A percentile compares a stretch with the other conserved stretches of the same genome.
Conservation (phyloP, 2,329 filamentous ascomycete genomes). For the Fusarium pseudonygamai region DNA sequence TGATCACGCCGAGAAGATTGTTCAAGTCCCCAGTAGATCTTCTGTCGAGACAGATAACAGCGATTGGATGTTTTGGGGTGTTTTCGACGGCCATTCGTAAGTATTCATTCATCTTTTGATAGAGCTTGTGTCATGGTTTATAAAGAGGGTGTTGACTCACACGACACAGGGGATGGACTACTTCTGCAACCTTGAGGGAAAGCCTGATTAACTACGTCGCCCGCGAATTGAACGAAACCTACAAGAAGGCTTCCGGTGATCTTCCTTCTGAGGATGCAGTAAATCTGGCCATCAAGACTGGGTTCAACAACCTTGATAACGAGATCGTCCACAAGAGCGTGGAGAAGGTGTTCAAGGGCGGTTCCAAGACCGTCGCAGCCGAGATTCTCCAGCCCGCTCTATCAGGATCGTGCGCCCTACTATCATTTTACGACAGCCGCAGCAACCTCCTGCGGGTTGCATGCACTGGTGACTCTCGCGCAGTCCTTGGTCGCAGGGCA, state of each 20-base stretch:
- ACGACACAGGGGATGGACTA: slow-evolving; percentile 85
- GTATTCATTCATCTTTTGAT: slow-evolving; percentile 44
- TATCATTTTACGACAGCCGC: slow-evolving; percentile 94
- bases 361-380: slow-evolving; percentile 89
- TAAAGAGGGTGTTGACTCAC: slow-evolving; percentile 7
- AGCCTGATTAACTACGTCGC: slow-evolving; percentile 92
- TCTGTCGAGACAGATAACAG: slow-evolving; percentile 62
- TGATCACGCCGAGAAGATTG: slow-evolving; percentile 97
- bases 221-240: slow-evolving; percentile 90
- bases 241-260: slow-evolving; percentile 74
- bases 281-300: slow-evolving; percentile 90
- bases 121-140: neutral
- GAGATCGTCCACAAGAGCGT: slow-evolving; percentile 96
- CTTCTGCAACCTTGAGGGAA: slow-evolving; percentile 93
- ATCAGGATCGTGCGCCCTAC: slow-evolving; percentile 94
- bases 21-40: slow-evolving; percentile 78
- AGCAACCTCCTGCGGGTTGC: slow-evolving; percentile 91
- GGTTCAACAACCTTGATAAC: slow-evolving; percentile 87
- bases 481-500: slow-evolving; percentile 84
- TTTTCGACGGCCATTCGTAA: slow-evolving; percentile 96
- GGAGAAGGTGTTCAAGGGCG: slow-evolving; percentile 86
- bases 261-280: slow-evolving; percentile 81
- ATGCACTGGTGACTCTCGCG: slow-evolving; percentile 95
- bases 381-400: slow-evolving; percentile 92
- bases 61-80: slow-evolving; percentile 99